Percentiles rank a stretch among this genome's conserved stretches.
These are phyloP conservation scores for Dactylellina parvicollis DNA, from an alignment of 2,329 filamentous ascomycete genomes.

Conservation along the genomic window DNA sequence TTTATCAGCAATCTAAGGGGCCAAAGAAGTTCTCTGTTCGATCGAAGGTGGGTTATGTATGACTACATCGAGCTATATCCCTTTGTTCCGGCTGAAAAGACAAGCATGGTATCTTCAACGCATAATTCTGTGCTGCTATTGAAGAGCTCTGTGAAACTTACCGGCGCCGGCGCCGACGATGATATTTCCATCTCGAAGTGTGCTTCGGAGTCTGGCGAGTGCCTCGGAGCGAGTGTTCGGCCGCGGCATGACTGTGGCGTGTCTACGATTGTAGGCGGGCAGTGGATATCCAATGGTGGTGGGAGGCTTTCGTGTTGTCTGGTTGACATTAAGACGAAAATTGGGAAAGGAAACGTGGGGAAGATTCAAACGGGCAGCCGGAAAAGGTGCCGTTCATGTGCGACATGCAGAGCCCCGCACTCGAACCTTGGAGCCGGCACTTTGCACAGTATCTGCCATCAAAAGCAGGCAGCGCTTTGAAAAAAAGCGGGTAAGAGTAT, in stretches of 20 bases:
- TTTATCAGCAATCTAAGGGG: too few species aligned
- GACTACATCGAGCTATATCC: too few species aligned
- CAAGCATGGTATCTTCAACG: too few species aligned
- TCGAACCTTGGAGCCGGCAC: too few species aligned
- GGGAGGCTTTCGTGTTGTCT: not conserved
- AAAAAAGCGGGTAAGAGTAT: too few species aligned
- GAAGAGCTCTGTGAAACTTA: constrained; percentile 1
- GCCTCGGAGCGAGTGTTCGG: constrained; percentile 35
- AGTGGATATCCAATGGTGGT: not conserved
- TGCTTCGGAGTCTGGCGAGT: constrained; percentile 15
- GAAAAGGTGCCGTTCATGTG: not conserved
- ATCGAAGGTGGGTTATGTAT: too few species aligned
- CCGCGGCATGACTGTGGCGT: constrained; percentile 26
- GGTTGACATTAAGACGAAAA: not conserved
- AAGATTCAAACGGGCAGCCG: not conserved
- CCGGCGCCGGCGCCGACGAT: constrained; percentile 33
- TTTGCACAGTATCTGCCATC: too few species aligned
- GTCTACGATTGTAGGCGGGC: too few species aligned
- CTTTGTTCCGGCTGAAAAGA: too few species aligned
- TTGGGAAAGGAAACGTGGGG: not conserved
- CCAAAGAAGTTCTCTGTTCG: too few species aligned
- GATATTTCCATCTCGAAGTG: constrained; percentile 32
- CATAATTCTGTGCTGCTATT: not conserved
- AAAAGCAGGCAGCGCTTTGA: too few species aligned
- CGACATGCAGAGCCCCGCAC: not conserved